phyloP scores from a whole-genome alignment of 371 early-diverging fungal species.

The Mortierella sp. region DNA sequence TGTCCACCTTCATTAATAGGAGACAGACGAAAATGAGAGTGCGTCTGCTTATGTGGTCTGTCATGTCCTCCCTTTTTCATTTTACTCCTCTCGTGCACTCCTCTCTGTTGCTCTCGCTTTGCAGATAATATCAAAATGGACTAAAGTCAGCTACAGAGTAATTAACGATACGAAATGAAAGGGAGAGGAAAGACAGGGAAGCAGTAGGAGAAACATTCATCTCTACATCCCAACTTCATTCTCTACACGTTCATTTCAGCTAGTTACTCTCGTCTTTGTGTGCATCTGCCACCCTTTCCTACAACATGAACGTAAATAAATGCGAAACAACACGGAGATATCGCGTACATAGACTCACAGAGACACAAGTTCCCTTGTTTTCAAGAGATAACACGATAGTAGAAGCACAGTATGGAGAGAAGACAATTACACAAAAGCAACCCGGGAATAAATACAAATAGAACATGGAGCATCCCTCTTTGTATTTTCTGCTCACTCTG shows the following conservation, averaged over 20 bases:
- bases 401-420: not conserved
- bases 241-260: not conserved
- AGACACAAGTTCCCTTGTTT: too few relatives aligned
- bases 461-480: slow-evolving; percentile 13
- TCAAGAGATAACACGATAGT: not conserved
- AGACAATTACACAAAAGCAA: not conserved
- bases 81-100: not conserved
- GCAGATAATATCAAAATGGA: not conserved
- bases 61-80: not conserved
- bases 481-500: not conserved
- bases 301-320: not conserved
- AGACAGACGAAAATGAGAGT: not conserved
- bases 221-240: not conserved
- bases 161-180: not conserved
- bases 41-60: not conserved
- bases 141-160: not conserved
- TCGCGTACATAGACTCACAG: not conserved
- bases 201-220: slow-evolving; percentile 2
- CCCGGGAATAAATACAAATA: slow-evolving; percentile 14
- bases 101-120: not conserved
- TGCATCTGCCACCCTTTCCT: not conserved
- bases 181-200: not conserved
- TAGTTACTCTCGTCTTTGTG: not conserved
- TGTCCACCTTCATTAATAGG: slow-evolving; percentile 7
- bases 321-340: not conserved